Percentiles rank a stretch among this genome's conserved stretches.
Evolutionary conservation across 116 monocot species (phyloP).

Genomic region (Phalaenopsis hybrid): DNA sequence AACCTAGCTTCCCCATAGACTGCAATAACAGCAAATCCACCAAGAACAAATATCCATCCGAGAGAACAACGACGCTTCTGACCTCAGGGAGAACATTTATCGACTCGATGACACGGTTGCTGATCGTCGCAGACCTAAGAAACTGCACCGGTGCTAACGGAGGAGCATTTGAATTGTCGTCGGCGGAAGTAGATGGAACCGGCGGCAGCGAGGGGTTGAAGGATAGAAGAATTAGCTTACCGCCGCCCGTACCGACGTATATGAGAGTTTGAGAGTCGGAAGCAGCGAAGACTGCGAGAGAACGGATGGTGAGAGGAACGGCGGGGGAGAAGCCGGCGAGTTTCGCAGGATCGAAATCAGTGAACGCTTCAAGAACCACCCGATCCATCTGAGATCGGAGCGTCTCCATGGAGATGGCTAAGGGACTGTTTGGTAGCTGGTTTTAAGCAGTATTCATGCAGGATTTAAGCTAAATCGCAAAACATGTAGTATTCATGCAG

Average conservation of each 20-base stretch:
- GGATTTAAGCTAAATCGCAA: too few species aligned
- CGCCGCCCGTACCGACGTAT: slow-evolving; percentile 60
- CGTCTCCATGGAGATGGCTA: slow-evolving; percentile 12
- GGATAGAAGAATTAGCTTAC: slow-evolving; percentile 54
- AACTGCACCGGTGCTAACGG: slow-evolving; percentile 9
- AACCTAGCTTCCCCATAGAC: slow-evolving; percentile 35
- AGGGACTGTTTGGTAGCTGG: background rate
- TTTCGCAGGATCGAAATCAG: slow-evolving; percentile 46
- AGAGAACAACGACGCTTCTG: slow-evolving; percentile 42
- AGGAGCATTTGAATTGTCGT: too few species aligned
- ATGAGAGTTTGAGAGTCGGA: slow-evolving; percentile 32
- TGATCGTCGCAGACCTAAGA: slow-evolving; percentile 34
- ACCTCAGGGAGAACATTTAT: slow-evolving; percentile 55
- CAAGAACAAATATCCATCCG: slow-evolving; percentile 56
- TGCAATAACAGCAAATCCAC: slow-evolving; percentile 42
- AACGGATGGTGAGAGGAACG: slow-evolving; percentile 44
- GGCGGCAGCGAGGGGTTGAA: slow-evolving; percentile 11
- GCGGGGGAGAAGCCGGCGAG: slow-evolving; percentile 34
- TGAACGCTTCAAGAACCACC: slow-evolving; percentile 42
- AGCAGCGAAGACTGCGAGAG: slow-evolving; percentile 32
- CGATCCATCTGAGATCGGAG: slow-evolving; percentile 31
- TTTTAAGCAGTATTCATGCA: too few species aligned
- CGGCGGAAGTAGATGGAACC: background rate
- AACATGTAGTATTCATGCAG: too few species aligned
- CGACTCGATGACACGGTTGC: slow-evolving; percentile 38